These are phyloP conservation scores for Articulospora tetracladia DNA, from an alignment of 495 filamentous ascomycete species.

Conservation along the genomic window DNA sequence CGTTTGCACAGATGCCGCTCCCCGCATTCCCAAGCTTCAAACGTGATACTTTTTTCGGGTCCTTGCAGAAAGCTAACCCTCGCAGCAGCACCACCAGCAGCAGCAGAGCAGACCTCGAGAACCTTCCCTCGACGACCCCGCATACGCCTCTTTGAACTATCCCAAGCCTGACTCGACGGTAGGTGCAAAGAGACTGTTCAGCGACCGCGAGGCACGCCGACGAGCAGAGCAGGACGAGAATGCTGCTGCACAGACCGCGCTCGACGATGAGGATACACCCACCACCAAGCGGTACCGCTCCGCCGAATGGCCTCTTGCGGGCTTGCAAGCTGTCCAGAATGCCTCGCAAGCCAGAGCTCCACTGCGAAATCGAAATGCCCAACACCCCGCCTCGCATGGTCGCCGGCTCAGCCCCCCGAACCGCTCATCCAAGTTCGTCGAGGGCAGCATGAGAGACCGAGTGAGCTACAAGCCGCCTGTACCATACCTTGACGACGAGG, in stretches of 20 bases:
- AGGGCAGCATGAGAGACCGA: slow-evolving; percentile 76
- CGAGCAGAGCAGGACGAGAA: slow-evolving; percentile 6
- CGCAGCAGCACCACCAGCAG: too few species aligned
- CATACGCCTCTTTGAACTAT: neutral
- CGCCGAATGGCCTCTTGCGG: slow-evolving; percentile 46
- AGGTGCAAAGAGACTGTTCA: slow-evolving; percentile 24
- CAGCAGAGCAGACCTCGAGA: neutral
- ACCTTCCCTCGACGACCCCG: neutral
- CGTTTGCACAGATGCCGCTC: neutral
- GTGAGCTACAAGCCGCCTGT: slow-evolving; percentile 63
- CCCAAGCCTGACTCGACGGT: neutral
- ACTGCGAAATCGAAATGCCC: slow-evolving; percentile 15
- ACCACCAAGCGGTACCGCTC: slow-evolving; percentile 39
- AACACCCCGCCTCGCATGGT: slow-evolving; percentile 22
- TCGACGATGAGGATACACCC: slow-evolving; percentile 8
- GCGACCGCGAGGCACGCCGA: slow-evolving; percentile 14
- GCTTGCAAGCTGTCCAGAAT: slow-evolving; percentile 8
- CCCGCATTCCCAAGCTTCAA: neutral
- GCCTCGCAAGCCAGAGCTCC: slow-evolving; percentile 2
- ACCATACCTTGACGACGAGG: slow-evolving; percentile 51
- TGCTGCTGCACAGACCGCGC: neutral
- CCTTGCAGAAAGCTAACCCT: neutral
- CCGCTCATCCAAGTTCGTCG: slow-evolving; percentile 61
- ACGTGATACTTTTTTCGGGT: neutral
- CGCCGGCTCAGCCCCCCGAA: slow-evolving; percentile 19